A percentile compares a stretch with the other conserved stretches of the same genome.
phyloP scores from a whole-genome alignment of 345 rosid species.

The Ceriops decandra region DNA sequence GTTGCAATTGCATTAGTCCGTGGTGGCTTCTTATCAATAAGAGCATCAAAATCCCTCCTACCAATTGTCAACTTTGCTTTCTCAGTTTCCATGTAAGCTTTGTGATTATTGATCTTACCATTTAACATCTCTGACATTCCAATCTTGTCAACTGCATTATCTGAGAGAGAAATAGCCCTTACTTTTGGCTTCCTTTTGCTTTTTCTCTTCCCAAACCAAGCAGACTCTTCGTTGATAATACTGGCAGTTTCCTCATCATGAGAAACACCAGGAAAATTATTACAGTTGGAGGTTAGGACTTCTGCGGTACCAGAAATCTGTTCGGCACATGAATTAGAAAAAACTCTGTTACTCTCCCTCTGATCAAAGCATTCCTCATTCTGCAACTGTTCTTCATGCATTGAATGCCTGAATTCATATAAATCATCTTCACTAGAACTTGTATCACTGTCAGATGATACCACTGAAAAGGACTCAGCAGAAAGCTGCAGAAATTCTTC shows the following conservation, averaged over 20 bases:
- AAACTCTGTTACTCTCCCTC: constrained; percentile 34
- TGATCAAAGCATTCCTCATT: constrained; percentile 28
- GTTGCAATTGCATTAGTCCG: constrained; percentile 2
- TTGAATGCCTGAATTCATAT: constrained; percentile 39
- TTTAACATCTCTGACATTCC: constrained; percentile 37
- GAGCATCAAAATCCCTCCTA: constrained; percentile 18
- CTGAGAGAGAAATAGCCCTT: constrained; percentile 49
- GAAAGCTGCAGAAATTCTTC: constrained; percentile 94
- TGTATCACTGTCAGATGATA: constrained; percentile 72
- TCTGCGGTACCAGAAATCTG: constrained; percentile 29
- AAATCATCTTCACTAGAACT: constrained; percentile 74
- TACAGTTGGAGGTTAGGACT: constrained; percentile 24
- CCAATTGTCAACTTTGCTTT: constrained; percentile 8
- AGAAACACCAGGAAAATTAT: constrained; percentile 29
- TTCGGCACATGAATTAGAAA: constrained; percentile 33
- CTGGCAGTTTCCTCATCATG: constrained; percentile 38
- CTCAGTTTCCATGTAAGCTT: constrained; percentile 27
- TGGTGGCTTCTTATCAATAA: constrained; percentile 22
- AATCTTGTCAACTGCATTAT: constrained; percentile 26
- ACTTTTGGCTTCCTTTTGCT: constrained; percentile 51
- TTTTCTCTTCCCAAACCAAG: constrained; percentile 47
- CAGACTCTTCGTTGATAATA: constrained; percentile 40
- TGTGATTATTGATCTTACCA: constrained; percentile 31
- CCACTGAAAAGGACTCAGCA: constrained; percentile 77
- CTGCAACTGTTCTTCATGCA: constrained; percentile 34